Conservation (phyloP, 306 rosid species). For the Canavalia gladiata region DNA sequence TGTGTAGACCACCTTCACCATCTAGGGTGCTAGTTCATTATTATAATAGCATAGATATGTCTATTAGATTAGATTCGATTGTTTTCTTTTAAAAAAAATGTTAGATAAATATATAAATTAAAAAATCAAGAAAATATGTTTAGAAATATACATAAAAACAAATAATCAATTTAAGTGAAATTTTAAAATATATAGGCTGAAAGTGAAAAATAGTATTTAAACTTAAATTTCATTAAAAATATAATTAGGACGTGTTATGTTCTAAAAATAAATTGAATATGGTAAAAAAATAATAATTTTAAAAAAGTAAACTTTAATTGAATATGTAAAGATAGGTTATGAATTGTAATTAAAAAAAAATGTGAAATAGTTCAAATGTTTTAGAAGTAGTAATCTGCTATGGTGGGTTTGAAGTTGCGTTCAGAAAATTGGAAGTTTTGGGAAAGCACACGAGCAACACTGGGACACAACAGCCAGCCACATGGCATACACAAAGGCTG, state of each 20-base stretch:
- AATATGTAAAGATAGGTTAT: neutral
- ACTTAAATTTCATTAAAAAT: no score
- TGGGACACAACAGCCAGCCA: slow-evolving; percentile 44
- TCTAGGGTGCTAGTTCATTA: neutral
- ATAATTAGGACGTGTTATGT: no score
- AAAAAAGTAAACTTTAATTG: neutral
- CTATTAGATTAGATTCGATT: neutral
- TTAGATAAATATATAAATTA: neutral
- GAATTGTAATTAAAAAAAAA: slow-evolving; percentile 3
- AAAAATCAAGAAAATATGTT: neutral
- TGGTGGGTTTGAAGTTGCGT: slow-evolving; percentile 28
- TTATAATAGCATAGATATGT: neutral
- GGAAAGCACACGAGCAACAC: slow-evolving; percentile 60
- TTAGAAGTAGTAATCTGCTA: slow-evolving; percentile 40
- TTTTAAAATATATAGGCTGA: neutral
- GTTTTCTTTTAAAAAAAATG: neutral
- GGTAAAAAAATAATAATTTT: neutral
- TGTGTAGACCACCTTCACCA: slow-evolving; percentile 4
- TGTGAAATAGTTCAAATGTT: slow-evolving; percentile 37
- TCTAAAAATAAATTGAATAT: neutral
- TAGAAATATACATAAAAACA: neutral
- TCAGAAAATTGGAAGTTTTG: slow-evolving; percentile 44
- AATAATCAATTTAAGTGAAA: neutral
- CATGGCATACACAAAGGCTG: slow-evolving; percentile 42
- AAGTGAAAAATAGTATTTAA: no score